phyloP scores from a whole-genome alignment of 345 rosid species.

The Trapa bicornis region DNA sequence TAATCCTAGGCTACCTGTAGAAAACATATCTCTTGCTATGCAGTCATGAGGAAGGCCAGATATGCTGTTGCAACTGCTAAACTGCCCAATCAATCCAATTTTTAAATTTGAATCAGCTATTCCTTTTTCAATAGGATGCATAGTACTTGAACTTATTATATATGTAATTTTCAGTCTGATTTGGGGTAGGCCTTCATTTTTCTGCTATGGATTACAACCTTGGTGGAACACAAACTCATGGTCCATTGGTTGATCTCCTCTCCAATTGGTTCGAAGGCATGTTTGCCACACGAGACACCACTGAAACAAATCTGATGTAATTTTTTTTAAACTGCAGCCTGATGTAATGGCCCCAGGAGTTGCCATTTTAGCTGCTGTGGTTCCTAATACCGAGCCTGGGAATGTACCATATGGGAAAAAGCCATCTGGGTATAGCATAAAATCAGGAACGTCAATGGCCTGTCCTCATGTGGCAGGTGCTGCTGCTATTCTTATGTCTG shows the following conservation, averaged over 20 bases:
- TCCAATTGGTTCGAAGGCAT: neutral
- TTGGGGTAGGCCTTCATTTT: no score
- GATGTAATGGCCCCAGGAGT: slow-evolving; percentile 84
- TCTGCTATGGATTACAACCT: neutral
- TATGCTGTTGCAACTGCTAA: neutral
- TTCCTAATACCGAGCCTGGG: slow-evolving; percentile 26
- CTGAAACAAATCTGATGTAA: neutral
- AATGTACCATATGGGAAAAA: slow-evolving; percentile 19
- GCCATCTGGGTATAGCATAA: slow-evolving; percentile 27
- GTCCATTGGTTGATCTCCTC: neutral
- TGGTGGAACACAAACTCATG: neutral
- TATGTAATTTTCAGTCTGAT: neutral
- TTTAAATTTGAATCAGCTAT: neutral
- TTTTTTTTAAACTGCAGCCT: slow-evolving; percentile 29
- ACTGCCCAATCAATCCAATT: neutral
- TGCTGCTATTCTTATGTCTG: slow-evolving; percentile 47
- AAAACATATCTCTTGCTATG: neutral
- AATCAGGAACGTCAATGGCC: slow-evolving; percentile 82
- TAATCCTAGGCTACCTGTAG: neutral
- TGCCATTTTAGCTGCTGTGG: slow-evolving; percentile 53
- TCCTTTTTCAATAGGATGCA: neutral
- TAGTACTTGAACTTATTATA: neutral
- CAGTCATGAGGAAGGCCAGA: neutral
- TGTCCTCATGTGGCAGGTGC: slow-evolving; percentile 83
- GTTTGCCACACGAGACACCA: neutral